phyloP scores from a whole-genome alignment of 2,329 filamentous ascomycete genomes.

The Exophiala xenobiotica region DNA sequence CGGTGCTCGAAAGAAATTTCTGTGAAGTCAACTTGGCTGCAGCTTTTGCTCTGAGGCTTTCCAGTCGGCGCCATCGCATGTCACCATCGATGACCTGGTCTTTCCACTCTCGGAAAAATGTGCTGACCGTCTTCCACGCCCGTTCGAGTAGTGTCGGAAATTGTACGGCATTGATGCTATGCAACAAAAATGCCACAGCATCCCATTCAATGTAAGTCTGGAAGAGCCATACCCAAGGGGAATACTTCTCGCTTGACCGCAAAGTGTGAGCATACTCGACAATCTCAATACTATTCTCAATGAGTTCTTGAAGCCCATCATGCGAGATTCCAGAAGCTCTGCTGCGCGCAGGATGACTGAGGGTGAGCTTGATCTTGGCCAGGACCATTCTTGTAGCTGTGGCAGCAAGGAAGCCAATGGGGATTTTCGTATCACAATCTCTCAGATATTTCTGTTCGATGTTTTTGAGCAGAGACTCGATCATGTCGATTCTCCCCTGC shows the following conservation, averaged over 20 bases:
- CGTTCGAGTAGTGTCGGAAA: slow-evolving; percentile 57
- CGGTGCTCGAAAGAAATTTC: no score
- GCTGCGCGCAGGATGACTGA: slow-evolving; percentile 9
- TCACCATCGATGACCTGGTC: slow-evolving; percentile 39
- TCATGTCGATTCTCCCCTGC: slow-evolving; percentile 23
- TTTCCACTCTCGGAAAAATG: slow-evolving; percentile 41
- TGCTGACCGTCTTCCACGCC: slow-evolving; percentile 59
- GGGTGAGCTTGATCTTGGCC: slow-evolving; percentile 19
- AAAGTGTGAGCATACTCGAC: slow-evolving; percentile 23
- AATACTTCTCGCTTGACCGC: slow-evolving; percentile 19
- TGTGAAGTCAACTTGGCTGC: no score
- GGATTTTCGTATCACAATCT: slow-evolving; percentile 41
- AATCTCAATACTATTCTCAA: slow-evolving; percentile 23
- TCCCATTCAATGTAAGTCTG: slow-evolving; percentile 65
- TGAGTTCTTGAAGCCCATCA: neutral
- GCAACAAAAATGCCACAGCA: slow-evolving; percentile 59
- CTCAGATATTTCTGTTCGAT: slow-evolving; percentile 56
- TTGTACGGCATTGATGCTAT: slow-evolving; percentile 58
- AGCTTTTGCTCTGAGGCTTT: slow-evolving; percentile 61
- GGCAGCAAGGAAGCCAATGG: slow-evolving; percentile 25
- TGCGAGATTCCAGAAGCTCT: slow-evolving; percentile 1
- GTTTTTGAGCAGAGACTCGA: slow-evolving; percentile 44
- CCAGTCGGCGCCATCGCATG: slow-evolving; percentile 62
- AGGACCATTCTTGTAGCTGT: slow-evolving; percentile 16
- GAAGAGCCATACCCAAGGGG: slow-evolving; percentile 53